Percentiles rank a stretch among this genome's conserved stretches.
Conservation (phyloP, 1,284 basidiomycete species). For the Rhodotorula sp. region DNA sequence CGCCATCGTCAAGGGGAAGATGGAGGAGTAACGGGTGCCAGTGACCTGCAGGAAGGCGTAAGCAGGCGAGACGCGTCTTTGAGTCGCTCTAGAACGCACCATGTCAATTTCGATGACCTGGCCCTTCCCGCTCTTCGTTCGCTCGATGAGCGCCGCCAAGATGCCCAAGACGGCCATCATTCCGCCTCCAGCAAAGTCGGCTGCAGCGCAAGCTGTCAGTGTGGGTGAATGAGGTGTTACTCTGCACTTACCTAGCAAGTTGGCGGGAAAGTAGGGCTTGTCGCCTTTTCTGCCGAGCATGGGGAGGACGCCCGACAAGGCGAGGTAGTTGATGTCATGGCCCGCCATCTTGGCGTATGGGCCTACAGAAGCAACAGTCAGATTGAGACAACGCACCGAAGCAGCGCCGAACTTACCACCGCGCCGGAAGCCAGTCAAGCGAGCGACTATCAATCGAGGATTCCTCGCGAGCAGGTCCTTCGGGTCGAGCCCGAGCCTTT, state of each 20-base stretch:
- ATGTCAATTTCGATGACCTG: conserved; percentile 76
- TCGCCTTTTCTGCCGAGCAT: conserved; percentile 51
- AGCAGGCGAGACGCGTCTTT: background rate
- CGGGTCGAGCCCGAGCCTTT: conserved; percentile 58
- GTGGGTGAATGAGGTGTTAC: no score
- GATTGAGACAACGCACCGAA: background rate
- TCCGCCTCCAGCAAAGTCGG: conserved; percentile 79
- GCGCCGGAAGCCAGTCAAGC: conserved; percentile 50
- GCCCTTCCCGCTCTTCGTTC: conserved; percentile 61
- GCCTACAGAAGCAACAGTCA: conserved; percentile 1
- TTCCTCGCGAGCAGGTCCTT: background rate
- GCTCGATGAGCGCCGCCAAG: conserved; percentile 69
- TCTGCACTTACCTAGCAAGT: conserved; percentile 56
- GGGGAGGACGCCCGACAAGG: conserved; percentile 67
- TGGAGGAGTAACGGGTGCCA: conserved; percentile 71
- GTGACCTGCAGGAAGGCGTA: conserved; percentile 59
- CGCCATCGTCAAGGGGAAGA: conserved; percentile 63
- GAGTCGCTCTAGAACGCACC: conserved; percentile 53
- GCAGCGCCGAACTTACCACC: conserved; percentile 36
- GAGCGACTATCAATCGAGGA: conserved; percentile 46
- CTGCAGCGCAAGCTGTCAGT: conserved; percentile 43
- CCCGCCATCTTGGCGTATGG: conserved; percentile 48
- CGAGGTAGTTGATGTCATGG: conserved; percentile 84
- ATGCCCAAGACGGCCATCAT: conserved; percentile 71
- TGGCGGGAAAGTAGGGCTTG: conserved; percentile 70